Evolutionary conservation across 495 filamentous ascomycete genomes (phyloP).

Genomic region (Terfezia claveryi): DNA sequence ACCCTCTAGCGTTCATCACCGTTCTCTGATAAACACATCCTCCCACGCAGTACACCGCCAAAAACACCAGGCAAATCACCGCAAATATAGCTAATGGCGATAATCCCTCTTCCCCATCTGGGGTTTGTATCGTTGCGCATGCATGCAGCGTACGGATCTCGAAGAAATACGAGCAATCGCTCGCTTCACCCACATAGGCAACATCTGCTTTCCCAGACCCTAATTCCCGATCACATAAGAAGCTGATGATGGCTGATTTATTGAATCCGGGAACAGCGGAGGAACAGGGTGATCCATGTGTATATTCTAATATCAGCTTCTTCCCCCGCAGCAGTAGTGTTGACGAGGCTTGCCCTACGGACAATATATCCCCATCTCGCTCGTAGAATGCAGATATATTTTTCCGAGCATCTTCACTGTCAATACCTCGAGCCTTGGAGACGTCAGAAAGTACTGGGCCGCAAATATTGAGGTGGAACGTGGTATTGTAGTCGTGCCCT

Average conservation of each 20-base stretch:
- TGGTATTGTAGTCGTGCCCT: slow-evolving; percentile 67
- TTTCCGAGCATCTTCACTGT: slow-evolving; percentile 38
- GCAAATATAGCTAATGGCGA: slow-evolving; percentile 55
- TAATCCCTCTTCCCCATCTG: slow-evolving; percentile 48
- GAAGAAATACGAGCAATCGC: slow-evolving; percentile 92
- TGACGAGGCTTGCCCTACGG: slow-evolving; percentile 44
- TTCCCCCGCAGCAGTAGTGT: slow-evolving; percentile 58
- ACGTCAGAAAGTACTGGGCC: slow-evolving; percentile 58
- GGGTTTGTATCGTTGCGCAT: slow-evolving; percentile 43
- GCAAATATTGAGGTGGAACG: slow-evolving; percentile 94
- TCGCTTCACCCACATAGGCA: slow-evolving; percentile 58
- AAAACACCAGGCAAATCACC: slow-evolving; percentile 54
- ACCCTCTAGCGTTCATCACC: slow-evolving; percentile 84
- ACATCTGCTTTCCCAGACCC: slow-evolving; percentile 33
- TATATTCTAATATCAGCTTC: slow-evolving; percentile 83
- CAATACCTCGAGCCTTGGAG: slow-evolving; percentile 46
- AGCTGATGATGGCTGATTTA: slow-evolving; percentile 77
- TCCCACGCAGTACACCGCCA: slow-evolving; percentile 73
- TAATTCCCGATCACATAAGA: slow-evolving; percentile 67
- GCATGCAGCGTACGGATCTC: slow-evolving; percentile 73
- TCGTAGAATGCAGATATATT: neutral
- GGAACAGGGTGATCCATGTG: slow-evolving; percentile 59
- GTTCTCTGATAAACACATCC: slow-evolving; percentile 90
- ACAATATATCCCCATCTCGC: slow-evolving; percentile 27
- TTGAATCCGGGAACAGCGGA: slow-evolving; percentile 12